Evolutionary conservation across 352 stramenopile species (phyloP), one percentile per base, ranked within the genome.

Genomic region (Globisporangium irregulare): DNA sequence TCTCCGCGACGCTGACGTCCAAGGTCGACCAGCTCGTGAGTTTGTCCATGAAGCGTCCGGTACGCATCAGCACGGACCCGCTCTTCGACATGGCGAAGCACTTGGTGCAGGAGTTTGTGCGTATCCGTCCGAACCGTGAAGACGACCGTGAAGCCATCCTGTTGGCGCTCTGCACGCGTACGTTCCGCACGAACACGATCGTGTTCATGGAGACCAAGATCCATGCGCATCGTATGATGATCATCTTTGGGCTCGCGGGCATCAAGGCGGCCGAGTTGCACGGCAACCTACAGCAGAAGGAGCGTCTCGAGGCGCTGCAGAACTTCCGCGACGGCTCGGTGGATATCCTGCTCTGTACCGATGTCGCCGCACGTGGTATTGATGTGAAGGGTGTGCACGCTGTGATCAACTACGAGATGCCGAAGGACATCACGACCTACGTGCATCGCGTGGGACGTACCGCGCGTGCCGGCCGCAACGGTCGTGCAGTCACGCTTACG

Each of bases 361-460:
- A 99, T 73, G 87, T 99, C 54, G 97, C 98, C n/a, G 97, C 97
- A 7, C 92, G 98, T 77, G 98, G 98, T 68, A 93, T 99, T 46
- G 98, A 99, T 81, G 97, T 99, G 66, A 85, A 95, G 67, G 94
- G 94, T 36, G 97, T 99, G 12, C 84, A 99, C 70, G 95, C 95
- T 22, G 98, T 99, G 4, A 98, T 99, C 75, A 99, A 99, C 83
- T 99, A 99, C 82, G 97, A 99, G 76, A 99, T 99, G 97, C 98
- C 98, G 1, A 96, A 97, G 73, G 90, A 99, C 67, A 88, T 99
- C 14, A 97, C 94, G 43, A 99, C 95, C 0, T 99, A 99, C 75
- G 97, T 99, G 24, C 98, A 99, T 81, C 91, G 98, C 62, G 98
- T 99, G 57, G 98, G 98, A 46, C 91, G 98, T 73, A 99, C 98